Evolutionary conservation across 768 basidiomycete genomes (phyloP), one percentile per base, ranked within the genome.

Genomic region (Russula foetens): DNA sequence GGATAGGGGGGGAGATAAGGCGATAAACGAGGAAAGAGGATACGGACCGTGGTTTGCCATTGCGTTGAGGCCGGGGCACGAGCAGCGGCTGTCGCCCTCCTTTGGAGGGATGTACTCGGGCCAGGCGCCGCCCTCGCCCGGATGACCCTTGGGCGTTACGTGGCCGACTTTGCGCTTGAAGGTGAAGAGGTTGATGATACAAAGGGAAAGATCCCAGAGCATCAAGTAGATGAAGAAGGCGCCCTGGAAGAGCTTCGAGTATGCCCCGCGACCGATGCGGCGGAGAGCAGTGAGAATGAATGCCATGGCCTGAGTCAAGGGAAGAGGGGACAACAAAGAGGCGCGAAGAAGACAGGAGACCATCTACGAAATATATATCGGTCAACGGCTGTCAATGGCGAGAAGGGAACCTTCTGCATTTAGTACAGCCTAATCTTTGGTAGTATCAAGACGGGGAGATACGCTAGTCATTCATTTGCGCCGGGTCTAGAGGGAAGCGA

Each of bases 1-100:
- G 31, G 31, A 9, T 5, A 4, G 31, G 35, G 35, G 11, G 2
- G 39, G 39, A 17, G 39, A 17, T 41, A 12, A 33, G 31, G 31
- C 6, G n/a, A n/a, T n/a, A n/a, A n/a, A 38, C 38, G 1, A 6
- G 12, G 17, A 41, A 19, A 19, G 15, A 17, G 12, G 12, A 38
- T 7, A 58, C 60, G 26, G 43, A 90, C 90, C 90, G 62, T 92
- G 90, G 69, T 92, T 92, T 7, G 90, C 88, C 81, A 92, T 75
- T 0, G 87, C 85, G 65, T 92, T 92, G 60, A 92, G 69, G 14
- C 81, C 88, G 1, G 89, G 89, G 64, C 89, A 91, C 1, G 84
- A 81, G 62, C 81, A 81, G 2, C 90, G 76, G 66, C 88, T 89
- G 65, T 90, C 88, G 1, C 80, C 81, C 9, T 82, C 77, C 58